Evolutionary conservation across 176 grass and related monocot species (phyloP).

Genomic region (Bothriochloa decipiens): DNA sequence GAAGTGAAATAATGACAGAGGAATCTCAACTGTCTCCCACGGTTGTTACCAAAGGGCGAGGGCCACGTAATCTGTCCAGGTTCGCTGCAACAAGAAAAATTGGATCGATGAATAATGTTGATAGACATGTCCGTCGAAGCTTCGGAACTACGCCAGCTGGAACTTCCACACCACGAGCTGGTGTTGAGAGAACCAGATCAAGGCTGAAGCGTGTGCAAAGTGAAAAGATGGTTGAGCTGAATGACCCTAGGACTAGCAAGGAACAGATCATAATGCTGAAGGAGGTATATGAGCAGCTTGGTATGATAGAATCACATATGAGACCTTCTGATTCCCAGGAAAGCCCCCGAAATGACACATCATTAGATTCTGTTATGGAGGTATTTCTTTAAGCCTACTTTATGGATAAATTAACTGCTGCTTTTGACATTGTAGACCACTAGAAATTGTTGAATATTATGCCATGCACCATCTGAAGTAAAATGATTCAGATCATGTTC

Average conservation of each 20-base stretch:
- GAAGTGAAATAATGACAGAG: conserved; percentile 30
- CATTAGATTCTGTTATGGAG: conserved; percentile 74
- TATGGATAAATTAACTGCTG: neutral
- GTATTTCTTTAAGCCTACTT: conserved; percentile 50
- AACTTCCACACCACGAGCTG: conserved; percentile 46
- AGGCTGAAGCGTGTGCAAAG: conserved; percentile 66
- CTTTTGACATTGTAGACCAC: neutral
- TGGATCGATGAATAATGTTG: conserved; percentile 54
- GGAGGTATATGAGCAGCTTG: conserved; percentile 76
- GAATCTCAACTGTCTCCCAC: conserved; percentile 36
- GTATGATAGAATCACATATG: conserved; percentile 69
- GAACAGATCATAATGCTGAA: conserved; percentile 79
- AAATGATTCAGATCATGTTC: conserved; percentile 13
- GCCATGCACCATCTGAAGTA: neutral
- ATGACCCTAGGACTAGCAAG: conserved; percentile 39
- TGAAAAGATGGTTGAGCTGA: conserved; percentile 58
- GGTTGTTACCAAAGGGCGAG: conserved; percentile 25
- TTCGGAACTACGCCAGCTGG: conserved; percentile 38
- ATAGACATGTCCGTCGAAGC: conserved; percentile 26
- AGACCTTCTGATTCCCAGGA: conserved; percentile 47
- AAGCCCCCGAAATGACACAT: conserved; percentile 49
- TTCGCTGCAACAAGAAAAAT: conserved; percentile 44
- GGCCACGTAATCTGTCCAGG: conserved; percentile 32
- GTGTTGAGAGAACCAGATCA: conserved; percentile 61
- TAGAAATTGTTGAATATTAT: neutral